Conservation (phyloP, 1,284 basidiomycete genomes). For the Prillingera fragicola region DNA sequence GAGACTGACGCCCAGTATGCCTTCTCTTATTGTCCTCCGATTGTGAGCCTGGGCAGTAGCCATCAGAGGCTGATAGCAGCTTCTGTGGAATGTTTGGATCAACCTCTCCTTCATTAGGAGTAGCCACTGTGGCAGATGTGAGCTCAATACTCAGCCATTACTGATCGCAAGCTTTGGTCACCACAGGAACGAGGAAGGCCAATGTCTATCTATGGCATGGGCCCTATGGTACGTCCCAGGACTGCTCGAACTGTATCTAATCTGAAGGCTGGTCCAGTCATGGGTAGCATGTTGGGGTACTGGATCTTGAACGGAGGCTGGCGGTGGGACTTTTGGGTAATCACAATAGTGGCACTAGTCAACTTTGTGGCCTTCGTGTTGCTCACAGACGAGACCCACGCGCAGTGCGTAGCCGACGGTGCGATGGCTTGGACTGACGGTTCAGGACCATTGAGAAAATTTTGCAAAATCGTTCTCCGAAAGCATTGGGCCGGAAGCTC, state of each 20-base stretch:
- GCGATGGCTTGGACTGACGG: too few relatives aligned
- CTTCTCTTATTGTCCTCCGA: conserved; percentile 32
- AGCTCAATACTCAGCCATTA: conserved; percentile 1
- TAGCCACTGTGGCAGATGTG: conserved; percentile 42
- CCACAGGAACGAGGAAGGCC: conserved; percentile 37
- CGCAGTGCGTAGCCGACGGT: conserved; percentile 29
- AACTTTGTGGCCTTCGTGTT: conserved; percentile 31
- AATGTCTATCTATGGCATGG: conserved; percentile 37
- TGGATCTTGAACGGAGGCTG: conserved; percentile 34
- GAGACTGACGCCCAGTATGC: conserved; percentile 23
- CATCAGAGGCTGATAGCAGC: too few relatives aligned
- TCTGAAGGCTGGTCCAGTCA: conserved; percentile 32
- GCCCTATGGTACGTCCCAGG: too few relatives aligned
- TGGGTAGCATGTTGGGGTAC: conserved; percentile 39
- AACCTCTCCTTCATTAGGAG: conserved; percentile 37
- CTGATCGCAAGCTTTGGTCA: too few relatives aligned
- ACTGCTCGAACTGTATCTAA: too few relatives aligned
- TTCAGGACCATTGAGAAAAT: conserved; percentile 31
- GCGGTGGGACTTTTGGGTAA: conserved; percentile 42
- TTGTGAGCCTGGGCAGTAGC: too few relatives aligned
- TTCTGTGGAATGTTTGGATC: conserved; percentile 39
- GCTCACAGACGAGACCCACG: conserved; percentile 39
- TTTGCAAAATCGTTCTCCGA: conserved; percentile 18
- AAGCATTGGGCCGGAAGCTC: conserved; percentile 12
- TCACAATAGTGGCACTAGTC: conserved; percentile 35